Conservation (phyloP, 306 rosid species). For the Trifolium repens region DNA sequence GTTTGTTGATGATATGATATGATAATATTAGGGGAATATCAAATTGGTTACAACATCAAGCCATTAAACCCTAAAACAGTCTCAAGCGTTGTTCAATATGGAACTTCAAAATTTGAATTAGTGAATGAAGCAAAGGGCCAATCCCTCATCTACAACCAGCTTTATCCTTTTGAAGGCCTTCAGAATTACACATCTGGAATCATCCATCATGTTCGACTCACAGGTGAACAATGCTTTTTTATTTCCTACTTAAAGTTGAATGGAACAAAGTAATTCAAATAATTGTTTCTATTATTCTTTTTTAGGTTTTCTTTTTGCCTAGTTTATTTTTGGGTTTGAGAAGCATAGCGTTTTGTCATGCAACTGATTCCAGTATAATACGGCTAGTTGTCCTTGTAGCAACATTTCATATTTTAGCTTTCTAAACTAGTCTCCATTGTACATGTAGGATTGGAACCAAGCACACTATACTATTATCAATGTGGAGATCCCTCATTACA, state of each 20-base stretch:
- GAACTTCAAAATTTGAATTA: slow-evolving; percentile 50
- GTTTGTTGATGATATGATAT: slow-evolving; percentile 18
- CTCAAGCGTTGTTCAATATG: slow-evolving; percentile 63
- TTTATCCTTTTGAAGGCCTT: slow-evolving; percentile 82
- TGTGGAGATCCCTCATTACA: slow-evolving; percentile 76
- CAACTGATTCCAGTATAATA: neutral
- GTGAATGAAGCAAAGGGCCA: slow-evolving; percentile 63
- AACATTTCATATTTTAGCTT: slow-evolving; percentile 13
- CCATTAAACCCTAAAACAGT: slow-evolving; percentile 75
- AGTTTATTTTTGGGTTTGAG: slow-evolving; percentile 12
- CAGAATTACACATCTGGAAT: slow-evolving; percentile 90
- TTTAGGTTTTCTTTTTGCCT: slow-evolving; percentile 14
- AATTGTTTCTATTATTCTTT: neutral
- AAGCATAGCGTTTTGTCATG: neutral
- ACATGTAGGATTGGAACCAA: slow-evolving; percentile 66
- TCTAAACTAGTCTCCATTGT: slow-evolving; percentile 29
- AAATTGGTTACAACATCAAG: slow-evolving; percentile 69
- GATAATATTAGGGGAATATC: slow-evolving; percentile 66
- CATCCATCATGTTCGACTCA: slow-evolving; percentile 82
- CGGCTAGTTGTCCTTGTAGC: slow-evolving; percentile 12
- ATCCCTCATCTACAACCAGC: slow-evolving; percentile 73
- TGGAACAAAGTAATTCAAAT: neutral
- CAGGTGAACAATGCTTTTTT: slow-evolving; percentile 48
- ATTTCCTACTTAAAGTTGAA: slow-evolving; percentile 22
- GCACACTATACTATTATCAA: slow-evolving; percentile 63